These are phyloP conservation scores for Ambrosiella cleistominuta DNA, from an alignment of 2,329 filamentous ascomycete species.

Conservation along the genomic window DNA sequence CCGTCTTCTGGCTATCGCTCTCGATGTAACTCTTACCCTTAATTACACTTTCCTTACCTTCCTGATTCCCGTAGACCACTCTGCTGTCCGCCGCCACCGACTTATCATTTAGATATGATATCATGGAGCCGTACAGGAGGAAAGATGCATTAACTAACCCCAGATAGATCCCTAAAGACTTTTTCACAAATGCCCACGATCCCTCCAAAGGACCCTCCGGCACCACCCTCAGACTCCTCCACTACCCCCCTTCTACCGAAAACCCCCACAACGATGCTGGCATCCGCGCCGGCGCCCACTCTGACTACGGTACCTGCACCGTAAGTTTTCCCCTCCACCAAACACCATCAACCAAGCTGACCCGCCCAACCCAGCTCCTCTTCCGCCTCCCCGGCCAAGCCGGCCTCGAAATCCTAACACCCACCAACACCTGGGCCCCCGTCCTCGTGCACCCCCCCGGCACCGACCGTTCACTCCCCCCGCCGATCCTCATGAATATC, in stretches of 20 bases:
- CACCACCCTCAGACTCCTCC: slow-evolving; percentile 51
- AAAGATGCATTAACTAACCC: background rate
- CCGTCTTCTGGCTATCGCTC: slow-evolving; percentile 58
- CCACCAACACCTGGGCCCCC: slow-evolving; percentile 37
- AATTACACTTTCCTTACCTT: slow-evolving; percentile 2
- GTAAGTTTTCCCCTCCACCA: background rate
- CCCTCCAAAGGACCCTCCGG: slow-evolving; percentile 29
- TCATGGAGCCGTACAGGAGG: too few relatives aligned
- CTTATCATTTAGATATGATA: too few relatives aligned
- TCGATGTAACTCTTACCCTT: slow-evolving; percentile 33
- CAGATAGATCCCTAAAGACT: slow-evolving; percentile 26
- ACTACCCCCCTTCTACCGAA: slow-evolving; percentile 41
- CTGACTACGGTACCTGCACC: slow-evolving; percentile 60
- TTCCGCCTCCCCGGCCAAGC: slow-evolving; percentile 77
- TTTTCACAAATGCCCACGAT: slow-evolving; percentile 37
- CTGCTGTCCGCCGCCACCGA: too few relatives aligned
- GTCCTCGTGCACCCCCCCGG: slow-evolving; percentile 49
- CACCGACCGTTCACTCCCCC: slow-evolving; percentile 38
- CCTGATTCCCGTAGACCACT: too few relatives aligned
- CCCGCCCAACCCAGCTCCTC: slow-evolving; percentile 30
- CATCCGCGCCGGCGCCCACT: slow-evolving; percentile 79
- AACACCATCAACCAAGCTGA: background rate
- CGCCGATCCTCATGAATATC: slow-evolving; percentile 70
- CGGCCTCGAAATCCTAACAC: slow-evolving; percentile 64
- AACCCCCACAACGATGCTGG: slow-evolving; percentile 19